phyloP scores from a whole-genome alignment of 257 asterid genomes.

The Cruciata laevipes region DNA sequence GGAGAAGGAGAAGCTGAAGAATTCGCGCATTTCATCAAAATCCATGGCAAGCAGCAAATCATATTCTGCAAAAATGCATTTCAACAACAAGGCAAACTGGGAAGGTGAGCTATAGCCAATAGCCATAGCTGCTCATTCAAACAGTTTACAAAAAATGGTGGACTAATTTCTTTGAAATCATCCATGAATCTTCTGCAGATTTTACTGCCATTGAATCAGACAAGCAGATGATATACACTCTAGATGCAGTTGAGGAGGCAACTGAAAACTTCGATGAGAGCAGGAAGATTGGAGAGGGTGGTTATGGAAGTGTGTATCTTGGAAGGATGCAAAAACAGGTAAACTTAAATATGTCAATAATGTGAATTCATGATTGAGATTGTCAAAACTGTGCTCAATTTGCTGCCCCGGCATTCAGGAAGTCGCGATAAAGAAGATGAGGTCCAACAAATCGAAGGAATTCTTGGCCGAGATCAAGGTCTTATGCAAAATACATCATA shows the following conservation, averaged over 20 bases:
- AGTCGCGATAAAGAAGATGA: constrained; percentile 84
- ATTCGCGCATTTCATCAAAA: constrained; percentile 37
- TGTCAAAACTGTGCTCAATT: constrained; percentile 3
- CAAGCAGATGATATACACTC: constrained; percentile 47
- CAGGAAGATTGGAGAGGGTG: constrained; percentile 69
- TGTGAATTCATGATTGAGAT: neutral
- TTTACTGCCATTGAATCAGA: constrained; percentile 61
- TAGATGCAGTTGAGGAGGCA: constrained; percentile 68
- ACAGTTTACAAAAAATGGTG: neutral
- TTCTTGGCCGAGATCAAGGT: constrained; percentile 80
- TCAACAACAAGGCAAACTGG: constrained; percentile 24
- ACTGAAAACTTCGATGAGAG: constrained; percentile 57
- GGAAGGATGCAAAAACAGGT: constrained; percentile 61
- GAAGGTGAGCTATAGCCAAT: constrained; percentile 59
- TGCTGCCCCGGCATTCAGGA: constrained; percentile 37
- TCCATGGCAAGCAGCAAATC: constrained; percentile 26
- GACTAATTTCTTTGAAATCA: constrained; percentile 7
- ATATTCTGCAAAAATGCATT: constrained; percentile 37
- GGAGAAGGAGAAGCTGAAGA: constrained; percentile 22
- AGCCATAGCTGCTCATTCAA: neutral
- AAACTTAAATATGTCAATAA: constrained; percentile 2
- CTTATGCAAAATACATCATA: constrained; percentile 78
- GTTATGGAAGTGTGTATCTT: constrained; percentile 72
- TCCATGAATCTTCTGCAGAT: constrained; percentile 30
- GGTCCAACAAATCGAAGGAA: constrained; percentile 77